phyloP scores from a whole-genome alignment of 2,329 filamentous ascomycete genomes.

The Septoria petroselini region DNA sequence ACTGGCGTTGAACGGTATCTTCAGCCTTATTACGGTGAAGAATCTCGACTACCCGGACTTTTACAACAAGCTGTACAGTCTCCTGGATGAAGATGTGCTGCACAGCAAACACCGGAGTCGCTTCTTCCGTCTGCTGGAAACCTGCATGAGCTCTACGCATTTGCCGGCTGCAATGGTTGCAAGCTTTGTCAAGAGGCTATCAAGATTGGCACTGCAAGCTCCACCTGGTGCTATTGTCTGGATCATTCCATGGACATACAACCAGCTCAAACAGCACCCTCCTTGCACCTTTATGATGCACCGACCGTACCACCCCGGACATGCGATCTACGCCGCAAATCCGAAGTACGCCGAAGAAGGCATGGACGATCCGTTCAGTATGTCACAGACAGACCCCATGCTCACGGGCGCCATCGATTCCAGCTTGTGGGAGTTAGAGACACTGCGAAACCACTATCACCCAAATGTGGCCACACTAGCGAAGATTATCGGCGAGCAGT shows the following conservation, averaged over 20 bases:
- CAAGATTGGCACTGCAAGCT: constrained; percentile 77
- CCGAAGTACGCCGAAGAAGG: constrained; percentile 52
- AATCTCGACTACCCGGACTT: constrained; percentile 86
- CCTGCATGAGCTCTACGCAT: constrained; percentile 87
- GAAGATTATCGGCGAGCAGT: constrained; percentile 92
- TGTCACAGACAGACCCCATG: constrained; percentile 75
- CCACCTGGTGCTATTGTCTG: constrained; percentile 86
- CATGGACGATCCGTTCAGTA: constrained; percentile 72
- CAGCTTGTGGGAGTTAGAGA: constrained; percentile 90
- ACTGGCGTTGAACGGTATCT: constrained; percentile 85
- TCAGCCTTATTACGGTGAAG: constrained; percentile 87
- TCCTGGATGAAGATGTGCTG: constrained; percentile 79
- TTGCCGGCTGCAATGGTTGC: constrained; percentile 86
- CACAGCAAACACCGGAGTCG: constrained; percentile 92
- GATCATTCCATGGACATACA: constrained; percentile 91
- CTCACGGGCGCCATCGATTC: constrained; percentile 84
- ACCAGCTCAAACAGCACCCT: constrained; percentile 84
- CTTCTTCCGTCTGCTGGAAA: constrained; percentile 89
- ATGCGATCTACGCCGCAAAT: constrained; percentile 31
- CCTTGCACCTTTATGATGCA: constrained; percentile 96
- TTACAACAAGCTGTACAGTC: constrained; percentile 88
- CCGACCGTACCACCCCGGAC: constrained; percentile 50
- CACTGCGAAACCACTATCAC: constrained; percentile 88
- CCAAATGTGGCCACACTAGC: constrained; percentile 93
- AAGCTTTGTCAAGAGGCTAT: constrained; percentile 92